Base-by-base conservation (phyloP, 495 filamentous ascomycete species). In the Aspergillus indologenus region DNA sequence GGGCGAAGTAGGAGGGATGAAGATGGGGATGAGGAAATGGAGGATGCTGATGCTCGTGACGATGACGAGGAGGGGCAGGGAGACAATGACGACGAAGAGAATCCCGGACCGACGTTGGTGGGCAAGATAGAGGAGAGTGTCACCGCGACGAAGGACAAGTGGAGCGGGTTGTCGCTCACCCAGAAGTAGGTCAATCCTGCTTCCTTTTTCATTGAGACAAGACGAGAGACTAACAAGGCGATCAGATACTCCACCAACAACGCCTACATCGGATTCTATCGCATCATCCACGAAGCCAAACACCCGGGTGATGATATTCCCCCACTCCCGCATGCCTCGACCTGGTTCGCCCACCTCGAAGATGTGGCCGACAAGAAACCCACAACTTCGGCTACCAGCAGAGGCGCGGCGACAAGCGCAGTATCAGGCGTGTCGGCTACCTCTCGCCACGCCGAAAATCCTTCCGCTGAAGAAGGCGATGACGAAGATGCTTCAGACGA, bases 191-290 rank as follows among this genome's bases (percentile, higher is more conserved):
- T 53, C n/a, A n/a, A n/a, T n/a, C 14, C 54, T 5, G 12, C 23
- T 26, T 40, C 24, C 22, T 44, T 18, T 44, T 20, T 17, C 5
- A 51, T 15, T 34, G 24, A 8, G 17, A 18, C 3, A 20, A 3
- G n/a, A 23, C 26, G 22, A 50, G 1, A 8, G 12, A 0, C 18
- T 21, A 23, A 52, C 54, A 49, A 51, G 23, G 14, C 1, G 23
- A 52, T 12, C 63, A 79, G 76, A 57, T 96, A 96, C 73, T 83
- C 84, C n/a, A 63, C 78, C 9, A 81, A 94, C 71, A 92, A 93
- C 71, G 77, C 85, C 59, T 96, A 96, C 77, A 77, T 87, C 55
- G 78, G 80, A 24, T 96, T 96, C 81, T 88, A 89, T 68, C 81
- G 82, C 47, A 77, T 85, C 19, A 85, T 93, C 59, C 89, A 95